Conservation (phyloP, 441 rosid genomes). For the Aleurites moluccanus region DNA sequence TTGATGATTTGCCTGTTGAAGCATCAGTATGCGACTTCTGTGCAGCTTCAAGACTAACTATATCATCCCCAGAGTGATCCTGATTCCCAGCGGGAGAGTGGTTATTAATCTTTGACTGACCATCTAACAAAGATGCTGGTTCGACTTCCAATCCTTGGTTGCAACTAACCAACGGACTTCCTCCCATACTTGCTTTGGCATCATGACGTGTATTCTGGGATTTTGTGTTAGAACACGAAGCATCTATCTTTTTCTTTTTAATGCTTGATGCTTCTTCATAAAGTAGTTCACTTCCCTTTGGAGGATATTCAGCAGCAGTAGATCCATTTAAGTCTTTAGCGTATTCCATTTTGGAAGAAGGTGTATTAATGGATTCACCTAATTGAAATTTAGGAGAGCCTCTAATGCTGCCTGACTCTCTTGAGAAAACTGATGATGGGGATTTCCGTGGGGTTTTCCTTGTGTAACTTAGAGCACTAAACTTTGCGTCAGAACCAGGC, state of each 20-base stretch:
- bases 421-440: slow-evolving; percentile 39
- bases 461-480: slow-evolving; percentile 40
- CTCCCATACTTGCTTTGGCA: slow-evolving; percentile 27
- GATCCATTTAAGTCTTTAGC: slow-evolving; percentile 24
- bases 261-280: slow-evolving; percentile 31
- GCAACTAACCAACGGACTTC: slow-evolving; percentile 31
- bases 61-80: slow-evolving; percentile 21
- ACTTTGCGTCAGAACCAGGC: slow-evolving; percentile 34
- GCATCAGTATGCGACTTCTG: slow-evolving; percentile 28
- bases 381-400: slow-evolving; percentile 31
- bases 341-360: slow-evolving; percentile 36
- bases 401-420: slow-evolving; percentile 31
- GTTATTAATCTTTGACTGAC: slow-evolving; percentile 26
- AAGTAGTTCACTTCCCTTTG: slow-evolving; percentile 28
- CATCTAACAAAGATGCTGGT: slow-evolving; percentile 22
- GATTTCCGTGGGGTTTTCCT: slow-evolving; percentile 47
- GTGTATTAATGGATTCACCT: slow-evolving; percentile 21
- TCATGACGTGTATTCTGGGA: slow-evolving; percentile 36
- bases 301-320: slow-evolving; percentile 32
- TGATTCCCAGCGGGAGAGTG: slow-evolving; percentile 23
- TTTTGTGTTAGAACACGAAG: slow-evolving; percentile 30
- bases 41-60: slow-evolving; percentile 22
- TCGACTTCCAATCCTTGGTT: slow-evolving; percentile 32
- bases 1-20: slow-evolving; percentile 19
- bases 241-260: slow-evolving; percentile 38